Evolutionary conservation across 2,329 filamentous ascomycete species (phyloP).

Genomic region (Cercospora brassicicola): DNA sequence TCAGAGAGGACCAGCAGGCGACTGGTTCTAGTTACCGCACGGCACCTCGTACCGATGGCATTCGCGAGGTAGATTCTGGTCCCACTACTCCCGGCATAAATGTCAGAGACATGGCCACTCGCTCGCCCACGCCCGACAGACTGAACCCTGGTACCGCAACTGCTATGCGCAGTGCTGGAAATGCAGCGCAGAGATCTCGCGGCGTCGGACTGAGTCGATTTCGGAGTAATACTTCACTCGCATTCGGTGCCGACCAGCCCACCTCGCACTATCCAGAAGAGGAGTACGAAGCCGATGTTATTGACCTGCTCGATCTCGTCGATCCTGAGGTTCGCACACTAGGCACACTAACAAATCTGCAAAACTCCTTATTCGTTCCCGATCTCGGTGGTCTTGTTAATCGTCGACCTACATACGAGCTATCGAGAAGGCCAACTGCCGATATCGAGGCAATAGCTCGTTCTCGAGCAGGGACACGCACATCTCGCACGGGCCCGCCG

Average conservation of each 20-base stretch:
- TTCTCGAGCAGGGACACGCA: slow-evolving; percentile 26
- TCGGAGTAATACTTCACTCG: slow-evolving; percentile 22
- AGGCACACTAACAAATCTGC: slow-evolving; percentile 82
- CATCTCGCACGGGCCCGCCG: slow-evolving; percentile 16
- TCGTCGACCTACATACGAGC: slow-evolving; percentile 73
- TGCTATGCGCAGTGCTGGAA: slow-evolving; percentile 34
- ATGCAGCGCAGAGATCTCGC: slow-evolving; percentile 32
- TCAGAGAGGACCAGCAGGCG: slow-evolving; percentile 31
- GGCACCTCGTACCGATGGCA: slow-evolving; percentile 15
- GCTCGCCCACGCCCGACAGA: slow-evolving; percentile 21
- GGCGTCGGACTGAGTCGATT: slow-evolving; percentile 26
- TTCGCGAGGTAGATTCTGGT: slow-evolving; percentile 19
- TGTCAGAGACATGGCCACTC: slow-evolving; percentile 24
- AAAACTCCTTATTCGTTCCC: slow-evolving; percentile 84
- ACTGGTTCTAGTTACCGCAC: slow-evolving; percentile 13
- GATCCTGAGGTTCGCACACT: slow-evolving; percentile 82
- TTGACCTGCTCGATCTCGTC: slow-evolving; percentile 68
- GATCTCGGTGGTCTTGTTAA: slow-evolving; percentile 76
- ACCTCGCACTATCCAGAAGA: slow-evolving; percentile 19
- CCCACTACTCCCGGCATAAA: slow-evolving; percentile 27
- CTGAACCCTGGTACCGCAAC: slow-evolving; percentile 19
- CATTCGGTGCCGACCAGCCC: slow-evolving; percentile 16
- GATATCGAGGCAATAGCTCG: slow-evolving; percentile 24
- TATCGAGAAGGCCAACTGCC: slow-evolving; percentile 54
- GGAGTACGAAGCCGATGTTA: slow-evolving; percentile 63